Evolutionary conservation across 768 basidiomycete genomes (phyloP).

Genomic region (Suillus ampliporus): DNA sequence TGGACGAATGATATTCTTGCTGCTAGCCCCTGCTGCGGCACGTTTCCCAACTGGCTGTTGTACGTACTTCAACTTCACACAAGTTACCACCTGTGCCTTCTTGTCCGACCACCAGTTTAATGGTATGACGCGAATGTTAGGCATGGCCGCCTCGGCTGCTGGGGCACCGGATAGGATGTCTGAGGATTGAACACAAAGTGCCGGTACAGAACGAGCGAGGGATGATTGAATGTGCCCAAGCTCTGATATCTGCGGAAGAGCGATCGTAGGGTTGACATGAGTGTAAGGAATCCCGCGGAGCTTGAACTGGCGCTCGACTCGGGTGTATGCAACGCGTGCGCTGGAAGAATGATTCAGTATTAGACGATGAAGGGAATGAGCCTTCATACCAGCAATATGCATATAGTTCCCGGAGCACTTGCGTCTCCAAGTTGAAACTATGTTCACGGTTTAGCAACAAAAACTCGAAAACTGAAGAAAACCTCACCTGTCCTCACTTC

Average conservation of each 20-base stretch:
- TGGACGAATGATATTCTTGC: constrained; percentile 70
- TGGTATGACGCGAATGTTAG: constrained; percentile 87
- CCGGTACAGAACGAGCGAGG: constrained; percentile 78
- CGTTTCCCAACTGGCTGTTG: constrained; percentile 82
- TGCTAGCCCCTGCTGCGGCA: constrained; percentile 56
- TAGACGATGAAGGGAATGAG: constrained; percentile 14
- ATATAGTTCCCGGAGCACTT: constrained; percentile 77
- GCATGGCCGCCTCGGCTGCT: constrained; percentile 91
- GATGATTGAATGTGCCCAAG: constrained; percentile 70
- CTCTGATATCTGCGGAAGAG: constrained; percentile 48
- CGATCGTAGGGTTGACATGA: constrained; percentile 66
- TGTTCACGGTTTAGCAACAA: constrained; percentile 7
- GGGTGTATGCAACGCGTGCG: constrained; percentile 89
- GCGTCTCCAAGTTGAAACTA: constrained; percentile 72
- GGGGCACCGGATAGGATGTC: constrained; percentile 84
- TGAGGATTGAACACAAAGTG: constrained; percentile 80
- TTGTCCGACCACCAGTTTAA: constrained; percentile 91
- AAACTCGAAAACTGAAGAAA: not conserved
- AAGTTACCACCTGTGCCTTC: constrained; percentile 83
- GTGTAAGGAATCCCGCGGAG: constrained; percentile 77
- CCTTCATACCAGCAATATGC: constrained; percentile 80
- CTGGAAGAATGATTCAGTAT: constrained; percentile 41
- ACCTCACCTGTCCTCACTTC: constrained; percentile 36
- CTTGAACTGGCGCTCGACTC: constrained; percentile 88
- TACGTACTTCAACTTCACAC: constrained; percentile 89